Evolutionary conservation across 768 basidiomycete species (phyloP).

Genomic region (Xanthoconium purpureum): DNA sequence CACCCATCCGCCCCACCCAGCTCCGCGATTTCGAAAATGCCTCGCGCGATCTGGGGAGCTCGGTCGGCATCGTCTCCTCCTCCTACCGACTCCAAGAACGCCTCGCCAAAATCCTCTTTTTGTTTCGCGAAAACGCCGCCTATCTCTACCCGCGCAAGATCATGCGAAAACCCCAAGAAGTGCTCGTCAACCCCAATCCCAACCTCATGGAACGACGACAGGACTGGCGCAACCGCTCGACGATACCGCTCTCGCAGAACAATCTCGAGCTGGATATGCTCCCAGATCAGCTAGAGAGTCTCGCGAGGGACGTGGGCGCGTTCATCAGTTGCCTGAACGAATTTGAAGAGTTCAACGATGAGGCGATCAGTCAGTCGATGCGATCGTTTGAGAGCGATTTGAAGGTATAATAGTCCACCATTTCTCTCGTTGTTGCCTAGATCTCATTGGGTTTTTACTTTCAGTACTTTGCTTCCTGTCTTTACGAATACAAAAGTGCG

Average conservation of each 20-base stretch:
- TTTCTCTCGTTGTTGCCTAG: not conserved
- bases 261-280: conserved; percentile 46
- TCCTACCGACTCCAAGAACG: conserved; percentile 48
- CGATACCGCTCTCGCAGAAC: conserved; percentile 34
- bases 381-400: conserved; percentile 46
- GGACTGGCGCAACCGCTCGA: conserved; percentile 34
- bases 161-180: conserved; percentile 34
- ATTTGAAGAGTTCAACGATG: conserved; percentile 54
- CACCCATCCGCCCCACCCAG: conserved; percentile 19
- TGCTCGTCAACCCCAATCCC: conserved; percentile 32
- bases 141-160: conserved; percentile 49
- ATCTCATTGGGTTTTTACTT: not conserved
- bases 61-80: conserved; percentile 53
- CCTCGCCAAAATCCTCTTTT: conserved; percentile 44
- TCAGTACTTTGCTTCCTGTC: conserved; percentile 50
- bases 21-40: conserved; percentile 55
- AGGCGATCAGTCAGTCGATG: conserved; percentile 47
- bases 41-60: conserved; percentile 52
- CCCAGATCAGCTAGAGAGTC: conserved; percentile 41
- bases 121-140: conserved; percentile 54
- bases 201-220: conserved; percentile 30
- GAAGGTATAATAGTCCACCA: conserved; percentile 29
- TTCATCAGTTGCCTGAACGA: conserved; percentile 50
- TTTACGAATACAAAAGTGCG: conserved; percentile 44
- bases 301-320: conserved; percentile 45